Evolutionary conservation across 1,284 basidiomycete genomes (phyloP).

Genomic region (Sporisorium reilianum): DNA sequence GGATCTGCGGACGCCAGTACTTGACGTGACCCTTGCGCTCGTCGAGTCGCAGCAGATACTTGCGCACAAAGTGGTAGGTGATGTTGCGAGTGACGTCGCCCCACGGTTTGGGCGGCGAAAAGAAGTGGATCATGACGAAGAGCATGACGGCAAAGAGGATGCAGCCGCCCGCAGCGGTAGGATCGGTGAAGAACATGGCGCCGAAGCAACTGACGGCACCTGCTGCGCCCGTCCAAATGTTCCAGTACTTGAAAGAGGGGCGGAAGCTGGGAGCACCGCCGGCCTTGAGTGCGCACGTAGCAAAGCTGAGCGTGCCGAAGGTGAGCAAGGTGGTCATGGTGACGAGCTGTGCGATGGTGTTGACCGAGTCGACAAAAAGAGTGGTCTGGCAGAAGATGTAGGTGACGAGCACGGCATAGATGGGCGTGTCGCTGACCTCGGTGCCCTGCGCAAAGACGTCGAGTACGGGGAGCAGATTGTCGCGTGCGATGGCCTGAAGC

Average conservation of each 20-base stretch:
- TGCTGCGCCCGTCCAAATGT: conserved; percentile 68
- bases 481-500: conserved; percentile 67
- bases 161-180: conserved; percentile 56
- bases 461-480: conserved; percentile 64
- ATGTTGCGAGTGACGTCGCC: conserved; percentile 68
- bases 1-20: conserved; percentile 68
- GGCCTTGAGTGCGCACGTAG: conserved; percentile 67
- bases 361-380: conserved; percentile 67
- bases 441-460: conserved; percentile 67
- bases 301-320: conserved; percentile 66
- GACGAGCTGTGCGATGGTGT: conserved; percentile 67
- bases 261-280: conserved; percentile 68
- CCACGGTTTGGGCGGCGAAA: conserved; percentile 68
- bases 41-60: conserved; percentile 67
- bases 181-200: conserved; percentile 68
- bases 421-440: conserved; percentile 63
- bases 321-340: conserved; percentile 68
- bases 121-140: conserved; percentile 66
- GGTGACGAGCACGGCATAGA: conserved; percentile 64
- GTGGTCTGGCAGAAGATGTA: conserved; percentile 63
- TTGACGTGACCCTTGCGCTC: conserved; percentile 69
- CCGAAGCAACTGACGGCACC: conserved; percentile 61
- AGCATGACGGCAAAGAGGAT: conserved; percentile 62
- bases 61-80: conserved; percentile 68
- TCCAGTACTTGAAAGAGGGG: conserved; percentile 69